Conservation (phyloP, 140 eudicot species). For the Cichorium intybus region DNA sequence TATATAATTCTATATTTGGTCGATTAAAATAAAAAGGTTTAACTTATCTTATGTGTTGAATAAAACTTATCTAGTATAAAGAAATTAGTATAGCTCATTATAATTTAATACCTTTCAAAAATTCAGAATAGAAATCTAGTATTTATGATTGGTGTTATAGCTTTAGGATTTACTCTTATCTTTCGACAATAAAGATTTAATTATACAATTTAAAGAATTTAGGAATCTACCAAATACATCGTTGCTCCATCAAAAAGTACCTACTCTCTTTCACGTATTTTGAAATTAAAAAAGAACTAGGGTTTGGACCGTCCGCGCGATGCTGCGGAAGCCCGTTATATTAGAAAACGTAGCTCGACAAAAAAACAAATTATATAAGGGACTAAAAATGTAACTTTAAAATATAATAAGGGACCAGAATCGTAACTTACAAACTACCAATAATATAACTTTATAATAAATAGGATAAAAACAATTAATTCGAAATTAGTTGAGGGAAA, state of each 20-base stretch:
- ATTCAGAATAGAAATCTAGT: background rate
- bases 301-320: too few relatives aligned
- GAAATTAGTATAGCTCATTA: background rate
- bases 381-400: too few relatives aligned
- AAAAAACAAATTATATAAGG: too few relatives aligned
- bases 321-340: too few relatives aligned
- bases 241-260: conserved; percentile 18
- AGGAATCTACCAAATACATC: conserved; percentile 26
- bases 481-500: too few relatives aligned
- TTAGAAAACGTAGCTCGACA: too few relatives aligned
- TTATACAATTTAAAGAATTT: background rate
- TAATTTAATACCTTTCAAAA: background rate
- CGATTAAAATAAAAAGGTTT: background rate
- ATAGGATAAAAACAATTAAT: too few relatives aligned
- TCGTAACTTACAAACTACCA: too few relatives aligned
- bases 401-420: too few relatives aligned
- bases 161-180: conserved; percentile 19
- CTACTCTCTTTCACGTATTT: conserved; percentile 7
- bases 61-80: background rate
- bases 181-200: background rate
- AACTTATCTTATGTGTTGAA: background rate
- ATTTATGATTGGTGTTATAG: conserved; percentile 19
- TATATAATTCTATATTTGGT: background rate
- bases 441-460: too few relatives aligned
- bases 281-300: background rate